Percentiles rank a stretch among this genome's conserved stretches.
phyloP scores from a whole-genome alignment of 768 basidiomycete species.

The Trametes sanguinea region DNA sequence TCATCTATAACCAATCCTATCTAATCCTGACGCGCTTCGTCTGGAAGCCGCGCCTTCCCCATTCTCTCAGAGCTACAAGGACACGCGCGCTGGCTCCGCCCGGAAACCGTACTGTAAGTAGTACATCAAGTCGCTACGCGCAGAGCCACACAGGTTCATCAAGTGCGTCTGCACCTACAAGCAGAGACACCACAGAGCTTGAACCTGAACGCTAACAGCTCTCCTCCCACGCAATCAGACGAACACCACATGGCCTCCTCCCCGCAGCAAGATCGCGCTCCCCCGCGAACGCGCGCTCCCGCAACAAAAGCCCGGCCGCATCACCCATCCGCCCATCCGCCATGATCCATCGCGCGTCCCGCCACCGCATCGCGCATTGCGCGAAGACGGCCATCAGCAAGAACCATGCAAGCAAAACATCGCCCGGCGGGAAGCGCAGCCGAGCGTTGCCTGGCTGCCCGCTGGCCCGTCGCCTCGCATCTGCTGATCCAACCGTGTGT shows the following conservation, averaged over 20 bases:
- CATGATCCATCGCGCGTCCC: background rate
- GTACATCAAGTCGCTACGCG: too few relatives aligned
- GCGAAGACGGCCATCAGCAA: background rate
- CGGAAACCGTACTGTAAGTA: too few relatives aligned
- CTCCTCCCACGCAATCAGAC: too few relatives aligned
- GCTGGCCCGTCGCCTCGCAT: background rate
- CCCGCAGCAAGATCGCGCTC: background rate
- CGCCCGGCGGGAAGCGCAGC: slow-evolving; percentile 5
- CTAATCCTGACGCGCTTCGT: too few relatives aligned
- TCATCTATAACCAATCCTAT: too few relatives aligned
- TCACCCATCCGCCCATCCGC: background rate
- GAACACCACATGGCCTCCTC: background rate
- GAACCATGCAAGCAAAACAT: slow-evolving; percentile 7
- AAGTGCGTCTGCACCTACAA: too few relatives aligned
- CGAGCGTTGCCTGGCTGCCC: background rate
- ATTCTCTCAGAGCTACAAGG: too few relatives aligned
- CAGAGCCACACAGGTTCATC: too few relatives aligned
- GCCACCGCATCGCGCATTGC: background rate
- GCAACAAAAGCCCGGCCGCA: background rate
- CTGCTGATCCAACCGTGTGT: slow-evolving; percentile 1
- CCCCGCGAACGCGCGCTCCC: background rate
- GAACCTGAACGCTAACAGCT: too few relatives aligned
- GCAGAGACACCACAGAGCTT: too few relatives aligned
- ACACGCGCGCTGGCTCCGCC: too few relatives aligned
- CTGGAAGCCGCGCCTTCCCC: too few relatives aligned